Conservation (phyloP, 2,329 filamentous ascomycete genomes). For the Colletotrichum limetticola region DNA sequence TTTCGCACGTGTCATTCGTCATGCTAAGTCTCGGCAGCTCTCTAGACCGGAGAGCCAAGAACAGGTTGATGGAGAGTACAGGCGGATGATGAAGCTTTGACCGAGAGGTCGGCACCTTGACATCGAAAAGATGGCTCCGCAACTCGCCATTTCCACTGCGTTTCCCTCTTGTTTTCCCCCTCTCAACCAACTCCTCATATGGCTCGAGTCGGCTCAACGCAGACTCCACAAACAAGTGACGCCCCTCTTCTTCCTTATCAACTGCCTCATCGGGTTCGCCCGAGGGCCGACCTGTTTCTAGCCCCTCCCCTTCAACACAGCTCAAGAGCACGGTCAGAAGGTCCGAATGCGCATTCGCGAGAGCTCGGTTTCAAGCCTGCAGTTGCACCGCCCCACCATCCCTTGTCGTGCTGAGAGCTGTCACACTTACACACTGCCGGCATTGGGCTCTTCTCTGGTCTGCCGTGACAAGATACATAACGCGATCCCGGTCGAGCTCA, state of each 20-base stretch:
- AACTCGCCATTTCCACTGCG: not conserved
- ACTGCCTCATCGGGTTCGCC: conserved; percentile 31
- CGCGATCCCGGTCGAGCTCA: not conserved
- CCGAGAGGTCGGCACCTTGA: not conserved
- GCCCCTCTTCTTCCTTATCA: not conserved
- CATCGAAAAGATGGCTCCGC: not conserved
- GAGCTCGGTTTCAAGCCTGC: conserved; percentile 33
- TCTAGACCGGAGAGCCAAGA: not conserved
- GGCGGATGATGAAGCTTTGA: conserved; percentile 2
- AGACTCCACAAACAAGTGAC: not conserved
- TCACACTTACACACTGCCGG: conserved; percentile 29
- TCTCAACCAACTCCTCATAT: not conserved
- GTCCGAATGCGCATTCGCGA: conserved; percentile 28
- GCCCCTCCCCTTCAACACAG: not conserved
- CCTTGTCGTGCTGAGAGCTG: conserved; percentile 19
- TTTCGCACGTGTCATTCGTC: conserved; percentile 7
- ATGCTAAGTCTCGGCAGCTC: not conserved
- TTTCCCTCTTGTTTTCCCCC: not conserved
- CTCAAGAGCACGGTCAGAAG: conserved; percentile 22
- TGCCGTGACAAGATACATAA: conserved; percentile 1
- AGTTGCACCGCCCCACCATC: conserved; percentile 25
- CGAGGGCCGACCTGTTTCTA: not conserved
- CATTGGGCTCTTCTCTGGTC: conserved; percentile 2
- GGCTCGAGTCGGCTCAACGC: not conserved
- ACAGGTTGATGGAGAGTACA: not conserved